Base-by-base conservation (phyloP, 1,139 yeast species). In the Spencermartinsiella ligniputridi region DNA sequence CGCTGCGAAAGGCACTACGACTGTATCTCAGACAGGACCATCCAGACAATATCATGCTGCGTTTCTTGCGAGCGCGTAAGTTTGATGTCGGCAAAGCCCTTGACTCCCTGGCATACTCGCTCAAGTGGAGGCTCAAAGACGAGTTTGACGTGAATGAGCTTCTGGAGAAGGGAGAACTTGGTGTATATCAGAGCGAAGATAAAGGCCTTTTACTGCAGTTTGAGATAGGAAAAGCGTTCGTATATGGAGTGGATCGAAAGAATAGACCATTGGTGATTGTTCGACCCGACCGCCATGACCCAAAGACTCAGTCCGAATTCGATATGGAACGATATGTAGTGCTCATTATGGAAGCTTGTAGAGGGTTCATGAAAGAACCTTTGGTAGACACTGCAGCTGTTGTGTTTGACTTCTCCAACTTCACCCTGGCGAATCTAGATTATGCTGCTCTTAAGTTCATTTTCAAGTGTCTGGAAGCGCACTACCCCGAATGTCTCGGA, bases 21-120 rank as follows among this genome's bases (percentile, higher is more conserved):
- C 61, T 67, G 27, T 73, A 79, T 67, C 60, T 79, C 49, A 76
- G 85, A 59, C 72, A 74, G 37, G 95, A 86, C 57, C 69, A 78
- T 29, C 86, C 90, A 1, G 96, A 88, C 61, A 79, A 81, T 48
- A 62, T 81, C 46, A 48, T 84, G 32, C 67, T 85, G 49, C 72
- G 94, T 54, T 85, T 80, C 58, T 74, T 92, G 56, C 79, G 98
- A 62, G 98, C 98, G 16, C 82, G 98, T 67, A 89, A 89, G 74
- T 92, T 92, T 63, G 96, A 89, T 57, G 72, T 90, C 36, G 76
- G 72, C 49, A 78, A 81, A 63, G 86, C 97, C 32, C 77, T 78
- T 62, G 70, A 71, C 11, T 84, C 85, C 94, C 60, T 82, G 43
- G 75, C 83, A 5, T 67, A 73, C 40, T 79, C 90, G 19, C 63